Conservation (phyloP, 345 rosid species). For the Eucalyptus grandis region DNA sequence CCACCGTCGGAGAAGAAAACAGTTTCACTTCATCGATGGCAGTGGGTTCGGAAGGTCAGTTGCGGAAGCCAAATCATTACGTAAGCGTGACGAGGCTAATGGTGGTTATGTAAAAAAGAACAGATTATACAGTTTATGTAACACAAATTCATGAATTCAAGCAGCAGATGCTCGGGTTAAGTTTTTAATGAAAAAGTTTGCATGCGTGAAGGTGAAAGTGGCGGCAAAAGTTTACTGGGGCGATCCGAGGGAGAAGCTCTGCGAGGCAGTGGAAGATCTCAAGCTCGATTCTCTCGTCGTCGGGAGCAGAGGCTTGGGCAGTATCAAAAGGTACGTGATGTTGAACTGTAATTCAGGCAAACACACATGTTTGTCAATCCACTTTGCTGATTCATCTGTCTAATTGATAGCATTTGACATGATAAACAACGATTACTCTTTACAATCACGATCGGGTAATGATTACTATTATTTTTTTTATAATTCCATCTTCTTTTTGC, state of each 20-base stretch:
- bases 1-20: neutral
- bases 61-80: neutral
- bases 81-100: neutral
- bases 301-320: constrained; percentile 48
- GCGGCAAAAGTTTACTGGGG: constrained; percentile 54
- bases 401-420: neutral
- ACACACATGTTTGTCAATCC: neutral
- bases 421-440: neutral
- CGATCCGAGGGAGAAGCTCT: constrained; percentile 43
- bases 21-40: neutral
- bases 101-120: neutral
- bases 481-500: neutral
- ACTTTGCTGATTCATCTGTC: neutral
- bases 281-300: constrained; percentile 33
- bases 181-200: neutral
- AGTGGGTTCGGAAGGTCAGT: neutral
- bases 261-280: constrained; percentile 34
- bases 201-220: constrained; percentile 23
- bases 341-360: neutral
- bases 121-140: neutral
- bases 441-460: neutral
- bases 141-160: neutral
- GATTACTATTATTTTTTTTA: neutral
- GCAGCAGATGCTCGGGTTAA: neutral
- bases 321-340: constrained; percentile 22